Evolutionary conservation across 1,284 basidiomycete genomes (phyloP).

Genomic region (Apiotrichum brassicae): DNA sequence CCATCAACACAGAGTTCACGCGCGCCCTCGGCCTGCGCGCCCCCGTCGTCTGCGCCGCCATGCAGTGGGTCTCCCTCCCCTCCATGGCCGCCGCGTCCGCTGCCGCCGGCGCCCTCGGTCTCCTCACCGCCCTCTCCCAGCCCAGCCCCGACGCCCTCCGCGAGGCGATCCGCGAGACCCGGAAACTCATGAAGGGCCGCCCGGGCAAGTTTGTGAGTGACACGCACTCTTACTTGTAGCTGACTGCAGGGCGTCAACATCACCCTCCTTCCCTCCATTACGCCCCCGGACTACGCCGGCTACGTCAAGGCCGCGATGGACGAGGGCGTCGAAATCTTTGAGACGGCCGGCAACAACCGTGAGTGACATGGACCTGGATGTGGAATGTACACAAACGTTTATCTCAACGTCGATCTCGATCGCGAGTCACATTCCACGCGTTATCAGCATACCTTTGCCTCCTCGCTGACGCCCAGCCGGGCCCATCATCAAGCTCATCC

Average conservation of each 20-base stretch:
- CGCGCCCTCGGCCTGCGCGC: constrained; percentile 39
- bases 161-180: constrained; percentile 73
- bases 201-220: constrained; percentile 58
- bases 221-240: no score
- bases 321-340: constrained; percentile 82
- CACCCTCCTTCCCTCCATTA: constrained; percentile 81
- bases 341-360: constrained; percentile 91
- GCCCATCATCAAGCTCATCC: constrained; percentile 72
- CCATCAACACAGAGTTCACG: constrained; percentile 50
- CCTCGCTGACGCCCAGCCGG: constrained; percentile 52
- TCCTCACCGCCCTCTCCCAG: constrained; percentile 80
- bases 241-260: constrained; percentile 71
- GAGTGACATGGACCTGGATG: constrained; percentile 33
- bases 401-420: no score
- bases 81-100: constrained; percentile 61
- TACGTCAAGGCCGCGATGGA: constrained; percentile 76
- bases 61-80: constrained; percentile 39
- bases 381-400: no score
- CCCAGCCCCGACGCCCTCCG: constrained; percentile 76
- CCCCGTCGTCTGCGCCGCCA: constrained; percentile 16
- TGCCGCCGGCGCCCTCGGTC: constrained; percentile 78
- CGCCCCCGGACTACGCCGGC: constrained; percentile 79
- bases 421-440: no score
- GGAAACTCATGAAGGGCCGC: constrained; percentile 52
- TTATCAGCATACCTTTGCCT: neutral